Evolutionary conservation across 1,284 basidiomycete species (phyloP).

Genomic region (Anthracocystis panici-leucophaei): DNA sequence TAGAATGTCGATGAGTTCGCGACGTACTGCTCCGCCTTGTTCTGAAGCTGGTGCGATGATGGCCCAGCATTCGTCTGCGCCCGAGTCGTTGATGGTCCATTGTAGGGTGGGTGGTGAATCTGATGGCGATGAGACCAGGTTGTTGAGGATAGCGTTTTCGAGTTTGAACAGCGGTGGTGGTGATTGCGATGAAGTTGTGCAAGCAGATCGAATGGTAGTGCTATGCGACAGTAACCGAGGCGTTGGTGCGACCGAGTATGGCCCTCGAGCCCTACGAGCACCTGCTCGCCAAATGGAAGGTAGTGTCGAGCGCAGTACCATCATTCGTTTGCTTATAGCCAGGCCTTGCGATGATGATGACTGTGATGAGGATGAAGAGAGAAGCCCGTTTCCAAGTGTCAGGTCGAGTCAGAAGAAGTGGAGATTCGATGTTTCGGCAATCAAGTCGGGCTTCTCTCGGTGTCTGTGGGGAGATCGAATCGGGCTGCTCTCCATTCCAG

Average conservation of each 20-base stretch:
- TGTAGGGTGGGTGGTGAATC: constrained; percentile 1
- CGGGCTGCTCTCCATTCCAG: neutral
- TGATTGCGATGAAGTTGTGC: neutral
- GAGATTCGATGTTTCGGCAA: constrained; percentile 16
- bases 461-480: neutral
- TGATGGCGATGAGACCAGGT: neutral
- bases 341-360: neutral
- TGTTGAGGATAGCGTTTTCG: constrained; percentile 13
- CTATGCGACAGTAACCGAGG: neutral
- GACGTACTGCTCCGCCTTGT: constrained; percentile 49
- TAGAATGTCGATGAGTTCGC: constrained; percentile 48
- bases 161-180: constrained; percentile 27
- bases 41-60: constrained; percentile 59
- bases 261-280: neutral
- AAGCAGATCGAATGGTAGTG: constrained; percentile 1
- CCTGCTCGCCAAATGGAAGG: neutral
- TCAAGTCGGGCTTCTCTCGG: constrained; percentile 13
- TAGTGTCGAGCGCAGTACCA: neutral
- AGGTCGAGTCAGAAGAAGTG: constrained; percentile 1
- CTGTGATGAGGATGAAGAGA: neutral
- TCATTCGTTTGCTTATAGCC: neutral
- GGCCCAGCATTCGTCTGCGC: constrained; percentile 60
- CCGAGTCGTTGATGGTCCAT: constrained; percentile 56
- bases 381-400: too few species aligned
- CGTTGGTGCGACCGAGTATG: neutral